Conservation (phyloP, 129 eudicot species). For the Scalesia atractyloides region DNA sequence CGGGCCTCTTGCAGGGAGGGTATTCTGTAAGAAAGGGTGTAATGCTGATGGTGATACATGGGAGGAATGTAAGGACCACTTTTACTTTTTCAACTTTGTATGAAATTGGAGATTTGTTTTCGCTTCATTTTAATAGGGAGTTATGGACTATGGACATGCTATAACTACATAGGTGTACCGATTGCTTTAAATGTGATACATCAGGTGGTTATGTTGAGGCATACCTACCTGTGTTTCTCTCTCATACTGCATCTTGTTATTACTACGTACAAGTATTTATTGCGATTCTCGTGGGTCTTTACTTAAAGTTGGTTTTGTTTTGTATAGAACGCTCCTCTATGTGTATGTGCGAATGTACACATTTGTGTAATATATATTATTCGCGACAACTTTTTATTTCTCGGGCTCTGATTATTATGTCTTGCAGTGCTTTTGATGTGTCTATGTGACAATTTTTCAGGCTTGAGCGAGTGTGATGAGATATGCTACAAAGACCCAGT, state of each 20-base stretch:
- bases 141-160: background rate
- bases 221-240: background rate
- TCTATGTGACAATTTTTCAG: conserved; percentile 33
- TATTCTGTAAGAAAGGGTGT: conserved; percentile 96
- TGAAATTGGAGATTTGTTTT: background rate
- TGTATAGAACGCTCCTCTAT: background rate
- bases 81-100: conserved; percentile 3
- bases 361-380: background rate
- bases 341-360: too few relatives aligned
- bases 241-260: background rate
- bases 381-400: background rate
- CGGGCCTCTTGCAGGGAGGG: conserved; percentile 70
- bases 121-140: too few relatives aligned
- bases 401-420: background rate
- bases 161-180: background rate
- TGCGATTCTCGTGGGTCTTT: background rate
- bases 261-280: background rate
- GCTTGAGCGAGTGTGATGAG: conserved; percentile 67
- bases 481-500: conserved; percentile 92
- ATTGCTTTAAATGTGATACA: background rate
- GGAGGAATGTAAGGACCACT: conserved; percentile 85
- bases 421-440: conserved; percentile 1
- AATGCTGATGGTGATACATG: conserved; percentile 94
- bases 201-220: background rate
- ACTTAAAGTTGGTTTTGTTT: background rate